Conservation (phyloP, 805 yeast genomes). For the Zygosaccharomyces rouxii region DNA sequence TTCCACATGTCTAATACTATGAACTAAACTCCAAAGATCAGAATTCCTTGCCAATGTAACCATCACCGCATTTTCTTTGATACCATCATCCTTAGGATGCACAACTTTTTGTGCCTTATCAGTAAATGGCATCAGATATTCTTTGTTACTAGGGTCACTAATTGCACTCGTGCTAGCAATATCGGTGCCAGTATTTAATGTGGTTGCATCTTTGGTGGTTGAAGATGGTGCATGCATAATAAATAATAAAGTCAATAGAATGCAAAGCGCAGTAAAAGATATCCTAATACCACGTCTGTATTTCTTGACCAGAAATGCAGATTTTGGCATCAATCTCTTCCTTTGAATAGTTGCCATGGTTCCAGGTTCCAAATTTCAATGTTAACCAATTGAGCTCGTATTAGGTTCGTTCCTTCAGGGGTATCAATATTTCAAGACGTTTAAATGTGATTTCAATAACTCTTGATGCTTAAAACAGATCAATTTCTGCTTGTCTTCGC, state of each 20-base stretch:
- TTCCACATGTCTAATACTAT: conserved; percentile 59
- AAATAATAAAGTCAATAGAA: conserved; percentile 21
- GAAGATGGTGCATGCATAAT: conserved; percentile 9
- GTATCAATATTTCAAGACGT: background rate
- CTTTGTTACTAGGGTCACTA: background rate
- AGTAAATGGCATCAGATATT: conserved; percentile 28
- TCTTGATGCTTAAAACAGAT: background rate
- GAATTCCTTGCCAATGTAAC: conserved; percentile 66
- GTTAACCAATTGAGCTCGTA: background rate
- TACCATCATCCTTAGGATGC: conserved; percentile 33
- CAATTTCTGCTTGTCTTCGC: background rate
- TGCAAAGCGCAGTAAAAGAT: conserved; percentile 24
- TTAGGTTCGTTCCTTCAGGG: background rate
- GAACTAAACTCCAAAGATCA: conserved; percentile 54
- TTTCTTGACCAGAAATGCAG: conserved; percentile 29
- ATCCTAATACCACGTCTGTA: conserved; percentile 27
- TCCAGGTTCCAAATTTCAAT: background rate
- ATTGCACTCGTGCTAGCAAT: background rate
- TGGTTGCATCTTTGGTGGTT: background rate
- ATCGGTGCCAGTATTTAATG: background rate
- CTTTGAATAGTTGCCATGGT: conserved; percentile 16
- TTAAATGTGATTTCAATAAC: background rate
- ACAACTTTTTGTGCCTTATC: conserved; percentile 30
- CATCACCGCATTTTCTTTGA: conserved; percentile 57
- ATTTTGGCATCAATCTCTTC: conserved; percentile 33